Evolutionary conservation across 805 yeast genomes (phyloP).

Genomic region (Saccharomycopsis oosterbeekiorum): DNA sequence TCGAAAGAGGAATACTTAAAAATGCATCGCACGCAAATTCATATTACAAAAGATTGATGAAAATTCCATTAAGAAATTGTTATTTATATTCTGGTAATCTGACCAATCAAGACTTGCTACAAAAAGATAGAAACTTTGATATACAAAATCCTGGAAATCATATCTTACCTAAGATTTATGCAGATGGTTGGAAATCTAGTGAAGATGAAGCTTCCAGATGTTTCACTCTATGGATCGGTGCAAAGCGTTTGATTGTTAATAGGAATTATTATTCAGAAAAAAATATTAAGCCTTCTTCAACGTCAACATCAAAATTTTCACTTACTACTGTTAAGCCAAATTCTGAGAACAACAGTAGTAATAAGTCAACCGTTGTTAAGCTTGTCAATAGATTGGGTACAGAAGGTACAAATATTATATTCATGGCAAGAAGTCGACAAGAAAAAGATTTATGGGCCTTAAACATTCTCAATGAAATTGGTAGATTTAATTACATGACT

Average conservation of each 20-base stretch:
- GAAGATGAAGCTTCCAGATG: conserved; percentile 71
- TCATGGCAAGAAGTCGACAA: conserved; percentile 71
- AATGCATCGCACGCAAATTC: conserved; percentile 32
- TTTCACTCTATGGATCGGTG: conserved; percentile 79
- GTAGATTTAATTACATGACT: conserved; percentile 7
- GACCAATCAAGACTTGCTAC: conserved; percentile 47
- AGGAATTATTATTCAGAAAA: background rate
- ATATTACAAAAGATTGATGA: conserved; percentile 42
- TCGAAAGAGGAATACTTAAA: conserved; percentile 31
- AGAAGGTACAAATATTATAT: conserved; percentile 59
- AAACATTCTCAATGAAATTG: conserved; percentile 13
- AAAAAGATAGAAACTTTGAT: conserved; percentile 36
- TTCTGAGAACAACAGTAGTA: background rate
- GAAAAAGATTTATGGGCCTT: conserved; percentile 79
- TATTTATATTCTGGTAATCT: conserved; percentile 67
- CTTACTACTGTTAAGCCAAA: too few species aligned
- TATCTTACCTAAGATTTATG: conserved; percentile 59
- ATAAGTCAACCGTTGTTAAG: background rate
- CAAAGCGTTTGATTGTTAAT: conserved; percentile 37
- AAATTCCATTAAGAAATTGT: conserved; percentile 55
- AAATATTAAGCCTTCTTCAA: background rate
- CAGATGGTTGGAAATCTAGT: conserved; percentile 75
- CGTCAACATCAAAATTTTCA: too few species aligned
- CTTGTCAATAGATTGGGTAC: conserved; percentile 49
- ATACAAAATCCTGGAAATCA: conserved; percentile 43